Evolutionary conservation across 1,284 basidiomycete genomes (phyloP), one percentile per base, ranked within the genome.

Genomic region (Retiboletus flavoniger): DNA sequence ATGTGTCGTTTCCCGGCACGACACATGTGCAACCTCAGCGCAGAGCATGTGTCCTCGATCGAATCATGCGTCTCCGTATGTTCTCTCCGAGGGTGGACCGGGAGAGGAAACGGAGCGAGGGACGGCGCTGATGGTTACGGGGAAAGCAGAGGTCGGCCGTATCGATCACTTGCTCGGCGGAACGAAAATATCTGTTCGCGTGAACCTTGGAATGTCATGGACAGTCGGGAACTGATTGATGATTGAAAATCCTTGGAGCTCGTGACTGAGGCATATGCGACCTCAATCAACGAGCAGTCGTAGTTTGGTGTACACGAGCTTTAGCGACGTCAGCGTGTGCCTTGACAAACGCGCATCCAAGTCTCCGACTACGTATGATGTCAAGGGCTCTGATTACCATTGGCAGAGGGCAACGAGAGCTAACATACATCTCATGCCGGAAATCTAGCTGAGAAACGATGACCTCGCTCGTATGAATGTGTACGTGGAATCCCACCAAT

Each of bases 261-360:
- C 97, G 65, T 99, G 96, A 0, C 97, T 97, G 52, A 99, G 91
- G 66, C 99, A 99, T 59, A 95, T 89, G 67, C 97, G 99, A 6
- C 95, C 95, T 17, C 89, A 80, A 67, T 99, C 96, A 9, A 99
- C 95, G 3, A 99, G 78, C 35, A 97, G 72, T 2, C 96, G 83
- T n/a, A 99, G 77, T 70, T 99, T 99, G 78, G 98, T 98, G 78
- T 99, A 99, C 3, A 95, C 97, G 2, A 94, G 81, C 69, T 99
- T 99, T 55, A 98, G 77, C 0, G 95, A 94, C 0, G 98, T 97
- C 38, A 98, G 78, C 0, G 96, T 98, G 68, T 97, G 85, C 13
- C 80, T 81, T 3, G 95, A 96, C 40, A 84, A 77, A 54, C 82
- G 78, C 2, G 90, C 92, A 66, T 98, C 94, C 47, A 99, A 77